phyloP scores from a whole-genome alignment of 2,329 filamentous ascomycete genomes.

The Lachnellula subtilissima region DNA sequence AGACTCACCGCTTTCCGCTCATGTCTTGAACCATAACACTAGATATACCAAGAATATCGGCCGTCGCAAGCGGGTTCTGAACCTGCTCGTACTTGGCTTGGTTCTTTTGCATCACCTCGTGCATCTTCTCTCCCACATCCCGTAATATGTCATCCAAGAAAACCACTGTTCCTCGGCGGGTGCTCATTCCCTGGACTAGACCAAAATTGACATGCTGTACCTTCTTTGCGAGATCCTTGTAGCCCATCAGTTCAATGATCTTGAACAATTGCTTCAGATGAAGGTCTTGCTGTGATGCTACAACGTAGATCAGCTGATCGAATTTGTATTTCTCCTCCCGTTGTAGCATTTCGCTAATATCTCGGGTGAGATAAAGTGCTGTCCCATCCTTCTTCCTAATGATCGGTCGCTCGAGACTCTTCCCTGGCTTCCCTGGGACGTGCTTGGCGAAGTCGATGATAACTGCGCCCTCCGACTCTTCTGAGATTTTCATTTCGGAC shows the following conservation, averaged over 20 bases:
- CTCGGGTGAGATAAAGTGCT: slow-evolving; percentile 71
- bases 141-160: slow-evolving; percentile 67
- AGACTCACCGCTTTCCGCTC: slow-evolving; percentile 76
- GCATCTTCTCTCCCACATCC: slow-evolving; percentile 90
- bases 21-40: slow-evolving; percentile 98
- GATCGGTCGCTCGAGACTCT: slow-evolving; percentile 65
- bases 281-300: slow-evolving; percentile 66
- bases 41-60: slow-evolving; percentile 87
- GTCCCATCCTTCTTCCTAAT: slow-evolving; percentile 71
- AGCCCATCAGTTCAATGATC: slow-evolving; percentile 67
- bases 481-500: slow-evolving; percentile 58
- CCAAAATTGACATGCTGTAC: slow-evolving; percentile 74
- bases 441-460: slow-evolving; percentile 69
- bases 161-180: slow-evolving; percentile 68
- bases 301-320: slow-evolving; percentile 77
- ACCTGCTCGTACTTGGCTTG: slow-evolving; percentile 86
- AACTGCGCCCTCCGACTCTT: slow-evolving; percentile 67
- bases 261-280: slow-evolving; percentile 73
- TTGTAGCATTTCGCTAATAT: slow-evolving; percentile 69
- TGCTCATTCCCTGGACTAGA: slow-evolving; percentile 66
- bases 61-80: slow-evolving; percentile 72
- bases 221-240: slow-evolving; percentile 62
- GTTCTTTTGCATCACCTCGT: slow-evolving; percentile 93
- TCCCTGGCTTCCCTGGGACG: slow-evolving; percentile 60
- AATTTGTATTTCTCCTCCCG: slow-evolving; percentile 61